Conservation (phyloP, 1,284 basidiomycete genomes). For the Omphalotus olearius region DNA sequence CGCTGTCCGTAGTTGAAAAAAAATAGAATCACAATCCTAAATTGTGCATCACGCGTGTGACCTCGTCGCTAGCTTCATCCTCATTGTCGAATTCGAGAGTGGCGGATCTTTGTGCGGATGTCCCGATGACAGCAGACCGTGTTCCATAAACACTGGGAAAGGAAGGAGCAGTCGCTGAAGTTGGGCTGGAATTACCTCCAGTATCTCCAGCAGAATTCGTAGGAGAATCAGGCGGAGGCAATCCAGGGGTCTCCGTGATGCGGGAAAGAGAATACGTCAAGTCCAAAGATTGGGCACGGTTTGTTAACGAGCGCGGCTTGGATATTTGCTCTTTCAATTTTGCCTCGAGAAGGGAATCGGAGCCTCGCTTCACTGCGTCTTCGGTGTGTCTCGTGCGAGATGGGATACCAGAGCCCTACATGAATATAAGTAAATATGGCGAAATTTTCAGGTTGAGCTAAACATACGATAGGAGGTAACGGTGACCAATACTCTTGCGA, state of each 20-base stretch:
- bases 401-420: constrained; percentile 61
- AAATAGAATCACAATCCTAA: constrained; percentile 52
- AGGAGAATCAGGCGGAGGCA: constrained; percentile 69
- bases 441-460: constrained; percentile 9
- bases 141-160: constrained; percentile 79
- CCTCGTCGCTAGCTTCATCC: constrained; percentile 51
- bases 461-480: constrained; percentile 69
- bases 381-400: constrained; percentile 62
- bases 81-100: constrained; percentile 47
- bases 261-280: constrained; percentile 73
- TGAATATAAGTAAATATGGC: constrained; percentile 2
- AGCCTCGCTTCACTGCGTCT: constrained; percentile 79
- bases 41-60: constrained; percentile 75
- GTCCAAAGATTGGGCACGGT: constrained; percentile 78
- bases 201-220: constrained; percentile 71
- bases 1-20: constrained; percentile 4
- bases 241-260: constrained; percentile 62
- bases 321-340: constrained; percentile 76
- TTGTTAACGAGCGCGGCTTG: constrained; percentile 72
- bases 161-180: constrained; percentile 67
- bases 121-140: constrained; percentile 44
- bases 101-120: constrained; percentile 38
- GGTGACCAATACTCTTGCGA: constrained; percentile 70
- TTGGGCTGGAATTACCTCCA: constrained; percentile 67
- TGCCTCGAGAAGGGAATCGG: constrained; percentile 83